Evolutionary conservation across 495 filamentous ascomycete species (phyloP).

Genomic region (Durotheca rogersii): DNA sequence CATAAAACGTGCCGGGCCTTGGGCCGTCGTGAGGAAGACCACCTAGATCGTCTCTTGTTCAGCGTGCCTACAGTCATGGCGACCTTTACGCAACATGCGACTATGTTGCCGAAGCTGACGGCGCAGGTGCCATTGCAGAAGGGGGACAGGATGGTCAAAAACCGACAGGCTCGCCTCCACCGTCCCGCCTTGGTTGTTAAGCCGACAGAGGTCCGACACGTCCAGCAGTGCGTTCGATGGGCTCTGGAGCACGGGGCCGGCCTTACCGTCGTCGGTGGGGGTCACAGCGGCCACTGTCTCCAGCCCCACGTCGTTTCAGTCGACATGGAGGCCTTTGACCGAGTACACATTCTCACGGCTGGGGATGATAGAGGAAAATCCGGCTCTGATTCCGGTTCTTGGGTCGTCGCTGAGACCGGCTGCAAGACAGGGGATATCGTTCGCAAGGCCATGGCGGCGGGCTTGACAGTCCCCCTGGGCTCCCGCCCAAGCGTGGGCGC

Average conservation of each 20-base stretch:
- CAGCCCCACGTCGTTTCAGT: slow-evolving; percentile 55
- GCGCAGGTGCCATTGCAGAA: slow-evolving; percentile 48
- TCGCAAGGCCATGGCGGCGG: slow-evolving; percentile 48
- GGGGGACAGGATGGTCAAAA: slow-evolving; percentile 49
- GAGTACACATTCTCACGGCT: slow-evolving; percentile 48
- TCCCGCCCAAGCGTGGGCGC: slow-evolving; percentile 62
- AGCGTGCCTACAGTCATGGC: slow-evolving; percentile 54
- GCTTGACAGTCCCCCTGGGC: slow-evolving; percentile 60
- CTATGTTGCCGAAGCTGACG: slow-evolving; percentile 49
- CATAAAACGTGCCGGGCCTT: slow-evolving; percentile 54
- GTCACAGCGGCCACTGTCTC: slow-evolving; percentile 62
- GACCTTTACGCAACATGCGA: slow-evolving; percentile 53
- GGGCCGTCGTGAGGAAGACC: slow-evolving; percentile 45
- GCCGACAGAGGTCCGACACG: slow-evolving; percentile 52
- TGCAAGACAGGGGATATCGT: slow-evolving; percentile 60
- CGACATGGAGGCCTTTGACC: slow-evolving; percentile 59
- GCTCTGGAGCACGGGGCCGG: slow-evolving; percentile 51
- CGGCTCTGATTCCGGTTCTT: slow-evolving; percentile 33
- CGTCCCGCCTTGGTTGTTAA: slow-evolving; percentile 47
- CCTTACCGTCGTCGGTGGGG: slow-evolving; percentile 58
- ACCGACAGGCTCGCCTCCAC: slow-evolving; percentile 51
- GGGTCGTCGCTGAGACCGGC: slow-evolving; percentile 55
- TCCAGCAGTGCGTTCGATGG: slow-evolving; percentile 62
- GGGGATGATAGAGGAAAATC: slow-evolving; percentile 31
- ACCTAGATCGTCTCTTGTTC: slow-evolving; percentile 51